Evolutionary conservation across 2,329 filamentous ascomycete genomes (phyloP).

Genomic region (Cyphellophora attinorum): DNA sequence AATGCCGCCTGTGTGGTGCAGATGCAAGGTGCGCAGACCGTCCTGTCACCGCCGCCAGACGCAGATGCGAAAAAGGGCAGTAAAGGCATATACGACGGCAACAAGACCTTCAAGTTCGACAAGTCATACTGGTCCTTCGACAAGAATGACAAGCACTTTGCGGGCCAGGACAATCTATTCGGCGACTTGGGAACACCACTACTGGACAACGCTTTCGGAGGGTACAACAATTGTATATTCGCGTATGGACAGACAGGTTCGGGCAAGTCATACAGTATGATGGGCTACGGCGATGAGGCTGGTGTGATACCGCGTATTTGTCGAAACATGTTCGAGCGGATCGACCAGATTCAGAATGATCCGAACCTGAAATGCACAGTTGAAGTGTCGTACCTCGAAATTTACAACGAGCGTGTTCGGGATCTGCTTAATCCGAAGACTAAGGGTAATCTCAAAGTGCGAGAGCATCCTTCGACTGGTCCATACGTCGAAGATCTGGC

Average conservation of each 20-base stretch:
- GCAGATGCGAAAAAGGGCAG: conserved; percentile 37
- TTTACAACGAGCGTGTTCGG: conserved; percentile 96
- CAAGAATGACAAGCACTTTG: conserved; percentile 69
- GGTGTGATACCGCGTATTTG: conserved; percentile 97
- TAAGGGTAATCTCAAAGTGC: conserved; percentile 91
- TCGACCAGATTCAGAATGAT: conserved; percentile 61
- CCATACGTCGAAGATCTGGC: conserved; percentile 97
- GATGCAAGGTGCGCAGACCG: conserved; percentile 88
- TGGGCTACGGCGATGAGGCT: conserved; percentile 93
- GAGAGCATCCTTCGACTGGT: conserved; percentile 94
- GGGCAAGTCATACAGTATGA: conserved; percentile 99
- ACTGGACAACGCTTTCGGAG: conserved; percentile 94
- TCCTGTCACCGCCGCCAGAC: conserved; percentile 65
- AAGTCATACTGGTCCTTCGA: conserved; percentile 97
- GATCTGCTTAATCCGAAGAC: conserved; percentile 91
- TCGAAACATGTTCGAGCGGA: conserved; percentile 92
- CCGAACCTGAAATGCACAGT: conserved; percentile 79
- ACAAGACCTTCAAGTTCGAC: conserved; percentile 91
- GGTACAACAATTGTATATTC: conserved; percentile 99
- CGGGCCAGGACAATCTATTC: conserved; percentile 82
- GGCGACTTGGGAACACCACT: conserved; percentile 79
- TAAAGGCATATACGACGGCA: conserved; percentile 58
- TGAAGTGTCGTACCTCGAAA: conserved; percentile 96
- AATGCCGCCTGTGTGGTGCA: conserved; percentile 93
- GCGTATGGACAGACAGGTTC: conserved; percentile 97